phyloP scores from a whole-genome alignment of 78 protist genomes.

The Dictyostelium citrinum region DNA sequence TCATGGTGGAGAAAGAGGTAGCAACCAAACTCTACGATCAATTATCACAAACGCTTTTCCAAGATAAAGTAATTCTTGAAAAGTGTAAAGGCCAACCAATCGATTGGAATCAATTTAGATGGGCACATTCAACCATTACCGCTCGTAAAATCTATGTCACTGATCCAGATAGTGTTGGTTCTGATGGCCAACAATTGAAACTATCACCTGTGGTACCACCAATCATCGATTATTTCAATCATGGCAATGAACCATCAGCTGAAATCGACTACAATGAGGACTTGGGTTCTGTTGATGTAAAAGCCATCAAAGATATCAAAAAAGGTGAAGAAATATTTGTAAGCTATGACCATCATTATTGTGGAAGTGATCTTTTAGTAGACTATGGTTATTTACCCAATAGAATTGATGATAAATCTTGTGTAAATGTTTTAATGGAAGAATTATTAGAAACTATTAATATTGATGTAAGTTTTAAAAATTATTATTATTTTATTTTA shows the following conservation, averaged over 20 bases:
- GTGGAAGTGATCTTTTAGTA: constrained; percentile 17
- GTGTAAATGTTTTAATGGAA: constrained; percentile 57
- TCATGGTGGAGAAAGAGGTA: not conserved
- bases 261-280: constrained; percentile 2
- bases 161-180: not conserved
- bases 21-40: not conserved
- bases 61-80: not conserved
- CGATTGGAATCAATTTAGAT: constrained; percentile 13
- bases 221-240: constrained; percentile 28
- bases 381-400: constrained; percentile 41
- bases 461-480: not conserved
- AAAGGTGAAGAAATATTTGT: constrained; percentile 38
- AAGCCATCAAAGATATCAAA: not conserved
- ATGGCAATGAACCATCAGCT: constrained; percentile 5
- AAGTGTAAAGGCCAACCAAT: not conserved
- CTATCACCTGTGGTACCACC: constrained; percentile 15
- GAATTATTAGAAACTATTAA: constrained; percentile 35
- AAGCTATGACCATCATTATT: constrained; percentile 46
- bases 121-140: constrained; percentile 27
- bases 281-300: not conserved
- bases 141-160: constrained; percentile 36
- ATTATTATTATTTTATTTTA: too few species aligned
- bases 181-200: not conserved
- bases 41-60: not conserved
- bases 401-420: not conserved